These are phyloP conservation scores for Castanea crenata DNA, from an alignment of 306 rosid genomes.

Conservation along the genomic window DNA sequence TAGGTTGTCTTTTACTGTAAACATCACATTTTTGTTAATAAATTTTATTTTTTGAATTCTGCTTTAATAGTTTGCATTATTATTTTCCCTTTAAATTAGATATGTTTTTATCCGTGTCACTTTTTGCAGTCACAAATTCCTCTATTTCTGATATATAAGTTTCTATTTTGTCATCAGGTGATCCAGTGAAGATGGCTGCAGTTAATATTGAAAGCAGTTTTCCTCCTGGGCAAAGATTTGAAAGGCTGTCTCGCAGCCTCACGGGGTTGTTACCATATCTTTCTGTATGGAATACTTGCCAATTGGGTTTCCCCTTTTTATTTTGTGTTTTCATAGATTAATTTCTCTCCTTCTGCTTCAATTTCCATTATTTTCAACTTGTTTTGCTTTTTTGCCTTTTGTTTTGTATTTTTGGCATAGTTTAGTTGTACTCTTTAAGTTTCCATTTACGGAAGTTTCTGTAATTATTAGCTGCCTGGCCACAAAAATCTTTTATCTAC, in stretches of 20 bases:
- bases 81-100: not conserved
- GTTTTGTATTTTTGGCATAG: not conserved
- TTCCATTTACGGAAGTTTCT: not conserved
- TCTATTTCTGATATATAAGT: not conserved
- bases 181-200: constrained; percentile 81
- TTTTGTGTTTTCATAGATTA: not conserved
- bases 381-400: not conserved
- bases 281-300: constrained; percentile 59
- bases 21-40: not conserved
- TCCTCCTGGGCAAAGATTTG: constrained; percentile 57
- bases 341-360: not conserved
- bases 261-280: constrained; percentile 67
- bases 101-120: not conserved
- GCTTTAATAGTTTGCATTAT: not conserved
- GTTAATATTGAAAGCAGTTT: constrained; percentile 53
- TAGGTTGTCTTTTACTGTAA: not conserved
- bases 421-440: not conserved
- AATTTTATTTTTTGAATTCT: not conserved
- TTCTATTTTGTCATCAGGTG: constrained; percentile 54
- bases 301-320: not conserved
- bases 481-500: not conserved
- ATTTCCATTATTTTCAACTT: not conserved
- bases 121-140: not conserved
- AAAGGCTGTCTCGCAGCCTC: constrained; percentile 57
- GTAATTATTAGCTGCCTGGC: not conserved